Percentiles rank a stretch among this genome's conserved stretches.
phyloP scores from a whole-genome alignment of 495 filamentous ascomycete genomes.

The Hypomontagnella submonticulosa region DNA sequence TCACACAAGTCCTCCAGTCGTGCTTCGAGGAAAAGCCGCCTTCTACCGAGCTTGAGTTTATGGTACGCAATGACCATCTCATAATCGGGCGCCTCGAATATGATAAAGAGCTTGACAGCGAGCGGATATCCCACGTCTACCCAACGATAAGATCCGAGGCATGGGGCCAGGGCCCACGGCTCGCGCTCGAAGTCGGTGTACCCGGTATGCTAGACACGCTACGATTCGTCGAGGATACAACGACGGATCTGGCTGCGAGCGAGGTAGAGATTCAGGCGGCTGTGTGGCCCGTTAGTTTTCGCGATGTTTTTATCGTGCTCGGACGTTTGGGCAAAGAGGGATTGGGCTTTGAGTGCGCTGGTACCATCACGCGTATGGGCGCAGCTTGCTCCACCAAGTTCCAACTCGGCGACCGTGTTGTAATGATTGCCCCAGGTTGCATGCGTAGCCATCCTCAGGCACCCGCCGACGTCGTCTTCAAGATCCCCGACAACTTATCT shows the following conservation, averaged over 20 bases:
- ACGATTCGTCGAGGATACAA: conserved; percentile 43
- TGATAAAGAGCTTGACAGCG: conserved; percentile 34
- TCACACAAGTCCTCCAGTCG: conserved; percentile 34
- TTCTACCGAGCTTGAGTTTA: conserved; percentile 44
- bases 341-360: conserved; percentile 48
- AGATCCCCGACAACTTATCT: conserved; percentile 46
- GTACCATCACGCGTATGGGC: conserved; percentile 50
- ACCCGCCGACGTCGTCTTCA: conserved; percentile 43
- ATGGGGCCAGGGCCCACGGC: conserved; percentile 5
- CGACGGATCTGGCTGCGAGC: conserved; percentile 22
- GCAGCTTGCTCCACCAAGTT: conserved; percentile 16
- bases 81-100: conserved; percentile 39
- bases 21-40: conserved; percentile 31
- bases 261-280: conserved; percentile 47
- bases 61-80: conserved; percentile 45
- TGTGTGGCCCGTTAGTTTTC: conserved; percentile 38
- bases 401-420: conserved; percentile 59
- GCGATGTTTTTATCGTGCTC: conserved; percentile 40
- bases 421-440: conserved; percentile 47
- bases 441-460: conserved; percentile 53
- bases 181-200: conserved; percentile 41
- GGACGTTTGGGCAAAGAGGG: conserved; percentile 31
- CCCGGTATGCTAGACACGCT: conserved; percentile 42
- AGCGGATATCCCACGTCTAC: not conserved
- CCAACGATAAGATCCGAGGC: no score